Evolutionary conservation across 306 rosid genomes (phyloP).

Genomic region (Vigna angularis): DNA sequence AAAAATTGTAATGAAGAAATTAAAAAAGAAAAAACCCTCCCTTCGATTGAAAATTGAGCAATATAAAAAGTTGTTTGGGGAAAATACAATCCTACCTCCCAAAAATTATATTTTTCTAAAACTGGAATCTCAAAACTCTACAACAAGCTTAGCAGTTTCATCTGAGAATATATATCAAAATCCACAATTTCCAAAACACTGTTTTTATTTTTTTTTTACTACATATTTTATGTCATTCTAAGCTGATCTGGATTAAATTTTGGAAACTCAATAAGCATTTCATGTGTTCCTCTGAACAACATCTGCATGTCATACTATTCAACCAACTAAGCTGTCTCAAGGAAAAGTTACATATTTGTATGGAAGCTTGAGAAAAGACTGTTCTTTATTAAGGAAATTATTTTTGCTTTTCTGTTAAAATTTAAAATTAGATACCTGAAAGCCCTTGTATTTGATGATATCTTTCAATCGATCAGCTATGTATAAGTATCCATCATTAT

Average conservation of each 20-base stretch:
- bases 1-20: not conserved
- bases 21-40: not conserved
- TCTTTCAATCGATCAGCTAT: constrained; percentile 86
- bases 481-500: constrained; percentile 71
- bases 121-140: not conserved
- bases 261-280: not conserved
- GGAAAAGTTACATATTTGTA: not conserved
- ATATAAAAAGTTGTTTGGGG: not conserved
- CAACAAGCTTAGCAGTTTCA: constrained; percentile 16
- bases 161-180: constrained; percentile 3
- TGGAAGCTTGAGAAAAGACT: constrained; percentile 9
- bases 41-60: constrained; percentile 12
- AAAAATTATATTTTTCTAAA: not conserved
- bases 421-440: constrained; percentile 62
- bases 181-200: not conserved
- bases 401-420: not conserved
- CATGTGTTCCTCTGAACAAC: constrained; percentile 25
- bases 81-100: not conserved
- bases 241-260: constrained; percentile 12
- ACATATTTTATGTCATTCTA: constrained; percentile 8
- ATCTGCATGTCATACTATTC: not conserved
- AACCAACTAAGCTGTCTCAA: constrained; percentile 14
- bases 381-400: not conserved
- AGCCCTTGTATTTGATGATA: constrained; percentile 91
- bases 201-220: not conserved